These are phyloP conservation scores for Dothistroma pini DNA, from an alignment of 2,329 filamentous ascomycete genomes.

Conservation along the genomic window DNA sequence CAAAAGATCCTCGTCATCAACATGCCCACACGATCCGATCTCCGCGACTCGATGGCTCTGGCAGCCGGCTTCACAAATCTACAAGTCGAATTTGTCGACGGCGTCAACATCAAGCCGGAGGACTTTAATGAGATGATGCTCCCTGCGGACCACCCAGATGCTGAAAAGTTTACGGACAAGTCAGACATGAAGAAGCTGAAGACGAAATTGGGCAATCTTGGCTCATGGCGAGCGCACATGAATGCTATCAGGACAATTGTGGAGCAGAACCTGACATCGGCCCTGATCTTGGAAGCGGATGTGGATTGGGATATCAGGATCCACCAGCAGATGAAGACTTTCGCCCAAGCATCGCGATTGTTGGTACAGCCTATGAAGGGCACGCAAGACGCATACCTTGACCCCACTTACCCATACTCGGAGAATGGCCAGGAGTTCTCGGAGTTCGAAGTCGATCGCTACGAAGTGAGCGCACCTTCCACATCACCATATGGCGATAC, in stretches of 20 bases:
- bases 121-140: background rate
- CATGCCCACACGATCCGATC: conserved; percentile 49
- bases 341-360: conserved; percentile 39
- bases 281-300: conserved; percentile 45
- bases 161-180: background rate
- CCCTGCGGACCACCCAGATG: background rate
- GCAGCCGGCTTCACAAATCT: conserved; percentile 47
- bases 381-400: conserved; percentile 16
- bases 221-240: conserved; percentile 30
- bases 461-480: conserved; percentile 20
- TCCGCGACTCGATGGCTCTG: conserved; percentile 48
- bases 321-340: conserved; percentile 36
- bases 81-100: conserved; percentile 46
- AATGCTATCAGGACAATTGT: conserved; percentile 31
- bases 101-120: conserved; percentile 18
- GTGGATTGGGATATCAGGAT: conserved; percentile 46
- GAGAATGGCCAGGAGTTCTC: conserved; percentile 8
- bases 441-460: conserved; percentile 17
- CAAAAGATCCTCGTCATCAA: conserved; percentile 51
- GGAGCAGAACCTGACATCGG: conserved; percentile 37
- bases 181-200: conserved; percentile 21
- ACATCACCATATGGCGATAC: conserved; percentile 38
- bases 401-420: conserved; percentile 20
- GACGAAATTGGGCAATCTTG: conserved; percentile 23
- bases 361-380: conserved; percentile 32